These are phyloP conservation scores for Mentha longifolia DNA, from an alignment of 257 asterid genomes.

Conservation along the genomic window DNA sequence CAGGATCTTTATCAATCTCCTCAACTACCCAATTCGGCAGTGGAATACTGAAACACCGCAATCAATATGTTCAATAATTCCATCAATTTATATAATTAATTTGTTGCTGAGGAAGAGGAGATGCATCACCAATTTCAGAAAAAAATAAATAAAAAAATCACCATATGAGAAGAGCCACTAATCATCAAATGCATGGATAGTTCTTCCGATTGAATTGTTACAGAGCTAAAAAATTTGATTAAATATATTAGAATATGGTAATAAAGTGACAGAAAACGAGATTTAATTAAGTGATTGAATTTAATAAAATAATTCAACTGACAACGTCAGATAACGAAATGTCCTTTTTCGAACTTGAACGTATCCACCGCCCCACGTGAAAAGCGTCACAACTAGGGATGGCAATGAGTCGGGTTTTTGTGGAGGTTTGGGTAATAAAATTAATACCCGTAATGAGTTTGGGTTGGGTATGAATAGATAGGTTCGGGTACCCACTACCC, in stretches of 20 bases:
- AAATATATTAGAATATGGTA: neutral
- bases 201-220: neutral
- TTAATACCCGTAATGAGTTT: no score
- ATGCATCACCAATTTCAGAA: neutral
- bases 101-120: no score
- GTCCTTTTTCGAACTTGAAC: neutral
- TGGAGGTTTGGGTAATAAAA: no score
- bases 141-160: neutral
- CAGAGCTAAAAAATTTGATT: neutral
- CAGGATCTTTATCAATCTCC: conserved; percentile 86
- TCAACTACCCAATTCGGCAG: conserved; percentile 90
- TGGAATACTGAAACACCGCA: conserved; percentile 64
- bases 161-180: neutral
- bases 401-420: no score
- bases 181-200: neutral
- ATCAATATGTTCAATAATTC: neutral
- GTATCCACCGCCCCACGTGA: conserved; percentile 33
- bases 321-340: conserved; percentile 8
- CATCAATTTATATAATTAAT: neutral
- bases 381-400: conserved; percentile 18
- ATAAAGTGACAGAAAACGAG: neutral
- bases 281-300: neutral
- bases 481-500: no score
- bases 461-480: no score
- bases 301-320: neutral